Base-by-base conservation (phyloP, 2,329 filamentous ascomycete species). In the Talaromyces pinophilus region DNA sequence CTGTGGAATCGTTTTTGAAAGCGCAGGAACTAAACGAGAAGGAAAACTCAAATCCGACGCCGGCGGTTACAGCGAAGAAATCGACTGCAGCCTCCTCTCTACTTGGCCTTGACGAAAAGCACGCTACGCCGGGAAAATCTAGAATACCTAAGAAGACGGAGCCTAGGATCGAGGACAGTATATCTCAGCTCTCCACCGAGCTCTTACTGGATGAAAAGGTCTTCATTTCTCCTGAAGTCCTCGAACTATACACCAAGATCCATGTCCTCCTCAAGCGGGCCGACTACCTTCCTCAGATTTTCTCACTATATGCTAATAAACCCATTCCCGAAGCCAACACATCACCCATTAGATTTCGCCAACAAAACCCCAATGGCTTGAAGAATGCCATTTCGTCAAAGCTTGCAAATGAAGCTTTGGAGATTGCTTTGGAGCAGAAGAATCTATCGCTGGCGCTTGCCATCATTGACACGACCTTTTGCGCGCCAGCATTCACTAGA, bases 241-340 rank as follows among this genome's bases (percentile, higher is more conserved):
- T 98, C 46, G 82, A 86, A 66, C 78, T 86, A 71, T 98, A 97
- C 78, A 88, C 96, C 68, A 83, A 86, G 44, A 87, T 92, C 54
- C 92, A 97, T 76, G 84, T 88, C 33, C 84, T 88, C 11, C 85
- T 98, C 52, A 86, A 88, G 68, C 88, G 86, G 65, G 89, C 92
- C 2, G 87, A 92, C 70, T 88, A 91, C 54, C 86, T 98, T 69
- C 92, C 94, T 6, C 86, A 89, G 67, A 87, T 93, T 50, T 90
- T 99, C 74, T 82, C 88, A 65, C 84, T 97, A 63, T 98, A 94
- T 76, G 92, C 92, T 59, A 87, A 87, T 71, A 99, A 98, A 78
- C 90, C 92, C 10, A 82, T 88, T 69, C 91, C 93, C 2, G 80
- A 84, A 61, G 82, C 87, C 72, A 83, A 83, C 61, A 84, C 86